Conservation (phyloP, 2,329 filamentous ascomycete genomes). For the Chaetoscypha palmicola region DNA sequence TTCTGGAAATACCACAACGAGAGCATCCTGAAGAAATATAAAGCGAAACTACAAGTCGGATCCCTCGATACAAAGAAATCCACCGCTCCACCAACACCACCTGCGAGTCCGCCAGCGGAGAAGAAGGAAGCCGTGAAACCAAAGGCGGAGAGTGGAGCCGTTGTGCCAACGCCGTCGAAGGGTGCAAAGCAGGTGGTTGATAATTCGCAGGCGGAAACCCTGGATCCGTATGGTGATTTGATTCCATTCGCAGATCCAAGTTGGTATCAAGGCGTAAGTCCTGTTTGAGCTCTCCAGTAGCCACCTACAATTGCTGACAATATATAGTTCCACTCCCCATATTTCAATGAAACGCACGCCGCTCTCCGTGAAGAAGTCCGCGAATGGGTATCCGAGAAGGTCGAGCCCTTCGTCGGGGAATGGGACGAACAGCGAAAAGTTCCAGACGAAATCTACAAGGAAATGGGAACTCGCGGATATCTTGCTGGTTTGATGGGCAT, state of each 20-base stretch:
- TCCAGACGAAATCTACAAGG: constrained; percentile 83
- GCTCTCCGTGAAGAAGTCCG: constrained; percentile 86
- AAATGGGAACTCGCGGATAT: constrained; percentile 90
- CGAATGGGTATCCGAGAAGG: constrained; percentile 81
- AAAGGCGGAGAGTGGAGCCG: constrained; percentile 48
- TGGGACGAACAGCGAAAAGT: constrained; percentile 96
- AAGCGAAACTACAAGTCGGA: constrained; percentile 77
- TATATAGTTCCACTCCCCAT: constrained; percentile 81
- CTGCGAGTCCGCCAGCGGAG: constrained; percentile 38
- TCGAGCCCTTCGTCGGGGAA: constrained; percentile 87
- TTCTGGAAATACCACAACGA: constrained; percentile 34
- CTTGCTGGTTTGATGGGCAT: constrained; percentile 85
- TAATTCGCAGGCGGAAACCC: constrained; percentile 44
- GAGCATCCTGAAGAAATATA: constrained; percentile 51
- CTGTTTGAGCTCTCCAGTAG: too few relatives aligned
- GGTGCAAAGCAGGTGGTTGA: constrained; percentile 42
- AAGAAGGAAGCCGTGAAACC: constrained; percentile 48
- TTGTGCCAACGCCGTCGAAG: constrained; percentile 40
- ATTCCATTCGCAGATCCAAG: constrained; percentile 87
- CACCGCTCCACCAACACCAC: constrained; percentile 43
- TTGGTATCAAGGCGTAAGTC: constrained; percentile 90
- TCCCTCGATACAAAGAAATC: constrained; percentile 83
- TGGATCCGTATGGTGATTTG: constrained; percentile 79
- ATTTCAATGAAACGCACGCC: constrained; percentile 91
- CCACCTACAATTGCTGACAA: too few relatives aligned